phyloP scores from a whole-genome alignment of 108 stramenopile species.

The Chaetoceros tenuissimus region DNA sequence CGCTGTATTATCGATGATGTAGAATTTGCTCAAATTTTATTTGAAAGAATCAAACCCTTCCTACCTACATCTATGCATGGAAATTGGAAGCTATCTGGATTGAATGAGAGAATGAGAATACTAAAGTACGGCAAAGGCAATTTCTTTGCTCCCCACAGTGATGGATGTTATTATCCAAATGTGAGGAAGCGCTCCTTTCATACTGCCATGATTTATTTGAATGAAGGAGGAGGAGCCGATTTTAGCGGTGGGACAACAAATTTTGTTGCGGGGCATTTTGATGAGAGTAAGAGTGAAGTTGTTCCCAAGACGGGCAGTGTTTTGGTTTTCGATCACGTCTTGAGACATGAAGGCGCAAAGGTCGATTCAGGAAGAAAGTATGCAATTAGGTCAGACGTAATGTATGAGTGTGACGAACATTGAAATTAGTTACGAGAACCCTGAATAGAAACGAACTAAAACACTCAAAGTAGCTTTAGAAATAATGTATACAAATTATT shows the following conservation, averaged over 20 bases:
- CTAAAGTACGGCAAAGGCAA: conserved; percentile 19
- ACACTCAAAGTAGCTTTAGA: too few species aligned
- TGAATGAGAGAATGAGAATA: conserved; percentile 29
- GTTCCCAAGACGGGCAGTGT: conserved; percentile 17
- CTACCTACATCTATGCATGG: too few species aligned
- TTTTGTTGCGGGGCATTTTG: conserved; percentile 12
- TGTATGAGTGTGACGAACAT: too few species aligned
- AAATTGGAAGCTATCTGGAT: too few species aligned
- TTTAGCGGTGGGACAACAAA: conserved; percentile 29
- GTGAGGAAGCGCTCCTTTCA: conserved; percentile 14
- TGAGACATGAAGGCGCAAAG: conserved; percentile 21
- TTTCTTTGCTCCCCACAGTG: conserved; percentile 27
- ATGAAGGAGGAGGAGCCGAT: too few species aligned
- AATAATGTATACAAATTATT: too few species aligned
- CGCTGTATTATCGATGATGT: conserved; percentile 11
- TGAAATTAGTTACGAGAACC: too few species aligned
- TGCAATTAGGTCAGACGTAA: conserved; percentile 26
- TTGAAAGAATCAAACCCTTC: conserved; percentile 7
- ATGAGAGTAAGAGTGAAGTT: conserved; percentile 20
- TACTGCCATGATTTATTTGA: conserved; percentile 26
- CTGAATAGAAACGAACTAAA: too few species aligned
- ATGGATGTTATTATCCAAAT: conserved; percentile 15
- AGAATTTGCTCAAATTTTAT: conserved; percentile 4
- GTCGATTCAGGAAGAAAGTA: conserved; percentile 24
- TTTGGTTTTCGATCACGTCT: conserved; percentile 29